Evolutionary conservation across 2,329 filamentous ascomycete genomes (phyloP), one percentile per base, ranked within the genome.

Genomic region (Nothopassalora personata): DNA sequence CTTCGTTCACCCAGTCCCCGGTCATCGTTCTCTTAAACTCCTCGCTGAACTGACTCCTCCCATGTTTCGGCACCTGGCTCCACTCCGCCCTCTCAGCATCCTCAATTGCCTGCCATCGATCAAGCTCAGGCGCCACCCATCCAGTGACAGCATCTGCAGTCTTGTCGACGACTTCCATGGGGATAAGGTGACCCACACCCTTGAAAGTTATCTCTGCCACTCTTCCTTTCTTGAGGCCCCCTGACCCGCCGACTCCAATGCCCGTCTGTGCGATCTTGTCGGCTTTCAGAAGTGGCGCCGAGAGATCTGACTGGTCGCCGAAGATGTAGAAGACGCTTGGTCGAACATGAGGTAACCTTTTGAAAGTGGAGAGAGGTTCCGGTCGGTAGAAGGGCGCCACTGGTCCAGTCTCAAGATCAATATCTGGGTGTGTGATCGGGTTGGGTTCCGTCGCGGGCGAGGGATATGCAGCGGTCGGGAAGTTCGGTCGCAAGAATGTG

Each of bases 101-200:
- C 53, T 74, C 71, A 10, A 66, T 58, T 13, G 33, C 33, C 61
- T 53, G 63, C 67, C 74, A 80, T 57, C 75, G 64, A 39, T 60
- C 65, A 8, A 73, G 28, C 59, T 73, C 72, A 15, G 64, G 60
- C 28, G 53, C 63, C 10, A 73, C 28, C 77, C 78, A 80, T 15
- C 65, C 68, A 13, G 67, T 69, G 28, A 57, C 60, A 6, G 73
- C 71, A n/a, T 82, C 77, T 1, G 90, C 92, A 62, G 86, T 88
- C 67, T 83, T 79, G 1, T 68, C 76, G 0, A 89, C 88, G 43
- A 83, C 82, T 74, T 96, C 91, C 83, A 96, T 89, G 0, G 92
- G 88, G 30, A 97, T 83, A 46, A 97, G 74, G 73, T 97, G 93
- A 0, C 92, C 91, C 5, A 81, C 79, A 0, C 81, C 81, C 30